These are phyloP conservation scores for Xylariales sp. DNA, from an alignment of 2,329 filamentous ascomycete genomes.

Conservation along the genomic window DNA sequence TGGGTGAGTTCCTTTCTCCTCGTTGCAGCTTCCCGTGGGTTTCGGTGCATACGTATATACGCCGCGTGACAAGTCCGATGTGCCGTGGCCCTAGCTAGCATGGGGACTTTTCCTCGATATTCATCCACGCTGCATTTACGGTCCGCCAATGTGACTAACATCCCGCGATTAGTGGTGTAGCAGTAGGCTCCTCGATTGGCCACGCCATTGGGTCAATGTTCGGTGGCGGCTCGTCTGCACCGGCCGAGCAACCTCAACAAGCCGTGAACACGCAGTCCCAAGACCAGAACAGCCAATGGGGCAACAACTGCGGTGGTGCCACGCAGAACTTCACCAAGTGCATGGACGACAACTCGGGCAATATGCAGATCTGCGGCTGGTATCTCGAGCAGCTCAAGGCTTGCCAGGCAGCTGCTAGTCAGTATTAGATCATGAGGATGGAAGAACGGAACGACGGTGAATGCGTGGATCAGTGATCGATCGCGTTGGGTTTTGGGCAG, in stretches of 20 bases:
- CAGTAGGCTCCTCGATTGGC: slow-evolving; percentile 90
- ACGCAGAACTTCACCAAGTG: slow-evolving; percentile 87
- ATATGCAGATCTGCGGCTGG: slow-evolving; percentile 95
- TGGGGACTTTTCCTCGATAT: no score
- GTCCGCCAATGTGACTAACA: background rate
- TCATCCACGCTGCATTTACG: no score
- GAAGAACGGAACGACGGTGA: no score
- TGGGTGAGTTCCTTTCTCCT: slow-evolving; percentile 63
- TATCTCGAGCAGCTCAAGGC: slow-evolving; percentile 96
- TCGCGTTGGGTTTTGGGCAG: no score
- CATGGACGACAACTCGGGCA: slow-evolving; percentile 91
- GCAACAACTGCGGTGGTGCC: slow-evolving; percentile 71
- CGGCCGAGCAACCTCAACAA: slow-evolving; percentile 41
- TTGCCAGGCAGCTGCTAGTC: slow-evolving; percentile 72
- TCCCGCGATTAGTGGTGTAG: slow-evolving; percentile 69
- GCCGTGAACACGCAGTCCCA: slow-evolving; percentile 41
- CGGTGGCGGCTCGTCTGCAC: slow-evolving; percentile 63
- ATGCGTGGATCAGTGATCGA: no score
- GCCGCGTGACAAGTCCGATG: no score
- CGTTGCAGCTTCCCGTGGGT: no score
- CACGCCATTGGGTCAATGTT: slow-evolving; percentile 92
- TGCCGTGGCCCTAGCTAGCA: no score
- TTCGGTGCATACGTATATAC: no score
- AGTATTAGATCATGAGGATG: no score
- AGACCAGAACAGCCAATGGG: slow-evolving; percentile 50